phyloP scores from a whole-genome alignment of 495 filamentous ascomycete species.

The Amorphotheca resinae region DNA sequence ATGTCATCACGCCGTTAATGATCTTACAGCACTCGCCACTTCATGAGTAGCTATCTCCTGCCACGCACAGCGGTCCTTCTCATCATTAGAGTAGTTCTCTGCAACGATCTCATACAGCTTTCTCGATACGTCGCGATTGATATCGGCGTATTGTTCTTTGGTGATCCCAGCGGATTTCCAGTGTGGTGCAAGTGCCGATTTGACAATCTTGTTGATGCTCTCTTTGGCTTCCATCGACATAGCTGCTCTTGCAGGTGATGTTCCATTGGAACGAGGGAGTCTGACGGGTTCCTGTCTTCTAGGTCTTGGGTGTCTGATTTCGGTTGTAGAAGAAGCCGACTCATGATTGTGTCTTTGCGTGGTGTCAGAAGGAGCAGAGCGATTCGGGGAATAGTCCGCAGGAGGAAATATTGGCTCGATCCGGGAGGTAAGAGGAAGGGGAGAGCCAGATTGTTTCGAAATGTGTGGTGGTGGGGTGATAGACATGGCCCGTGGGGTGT shows the following conservation, averaged over 20 bases:
- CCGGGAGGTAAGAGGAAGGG: conserved; percentile 52
- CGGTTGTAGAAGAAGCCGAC: conserved; percentile 9
- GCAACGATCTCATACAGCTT: conserved; percentile 74
- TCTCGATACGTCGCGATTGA: conserved; percentile 73
- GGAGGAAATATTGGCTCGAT: conserved; percentile 50
- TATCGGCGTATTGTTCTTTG: conserved; percentile 74
- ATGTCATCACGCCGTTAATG: conserved; percentile 5
- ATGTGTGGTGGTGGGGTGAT: conserved; percentile 58
- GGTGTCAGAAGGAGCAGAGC: conserved; percentile 38
- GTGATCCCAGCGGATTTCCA: conserved; percentile 52
- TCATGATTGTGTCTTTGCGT: background rate
- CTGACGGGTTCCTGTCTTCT: conserved; percentile 23
- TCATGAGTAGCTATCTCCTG: conserved; percentile 61
- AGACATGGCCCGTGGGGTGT: conserved; percentile 57
- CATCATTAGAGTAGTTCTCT: conserved; percentile 42
- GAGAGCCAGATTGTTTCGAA: conserved; percentile 51
- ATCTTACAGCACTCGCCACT: conserved; percentile 51
- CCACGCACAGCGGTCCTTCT: conserved; percentile 45
- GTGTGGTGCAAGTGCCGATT: conserved; percentile 60
- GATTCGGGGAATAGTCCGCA: conserved; percentile 45
- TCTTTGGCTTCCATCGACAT: conserved; percentile 64
- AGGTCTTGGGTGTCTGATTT: conserved; percentile 40
- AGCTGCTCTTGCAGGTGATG: conserved; percentile 40
- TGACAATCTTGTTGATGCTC: conserved; percentile 71
- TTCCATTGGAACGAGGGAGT: conserved; percentile 37